Evolutionary conservation across 2,329 filamentous ascomycete genomes (phyloP).

Genomic region (Balansia obtecta): DNA sequence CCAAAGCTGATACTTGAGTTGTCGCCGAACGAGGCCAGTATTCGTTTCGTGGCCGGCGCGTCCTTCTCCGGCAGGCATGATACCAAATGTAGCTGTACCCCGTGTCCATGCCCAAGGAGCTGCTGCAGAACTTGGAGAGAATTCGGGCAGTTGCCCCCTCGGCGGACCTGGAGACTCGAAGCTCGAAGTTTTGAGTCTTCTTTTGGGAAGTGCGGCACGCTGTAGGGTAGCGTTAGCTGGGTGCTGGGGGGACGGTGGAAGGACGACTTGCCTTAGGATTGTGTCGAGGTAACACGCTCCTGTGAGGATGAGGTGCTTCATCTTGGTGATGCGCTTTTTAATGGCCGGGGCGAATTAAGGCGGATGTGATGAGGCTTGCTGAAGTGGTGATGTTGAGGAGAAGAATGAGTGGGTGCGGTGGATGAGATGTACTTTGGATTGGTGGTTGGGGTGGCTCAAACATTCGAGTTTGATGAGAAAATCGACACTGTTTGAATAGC

Average conservation of each 20-base stretch:
- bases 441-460: too few relatives aligned
- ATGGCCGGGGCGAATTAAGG: too few relatives aligned
- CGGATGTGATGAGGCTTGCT: too few relatives aligned
- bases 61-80: conserved; percentile 39
- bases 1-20: conserved; percentile 31
- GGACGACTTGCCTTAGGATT: conserved; percentile 44
- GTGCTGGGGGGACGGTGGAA: background rate
- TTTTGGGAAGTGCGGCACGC: conserved; percentile 51
- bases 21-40: conserved; percentile 41
- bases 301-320: conserved; percentile 48
- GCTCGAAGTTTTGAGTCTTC: conserved; percentile 67
- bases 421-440: too few relatives aligned
- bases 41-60: conserved; percentile 37
- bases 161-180: conserved; percentile 41
- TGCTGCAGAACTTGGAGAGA: conserved; percentile 59
- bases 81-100: conserved; percentile 30
- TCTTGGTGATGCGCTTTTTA: background rate
- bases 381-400: too few relatives aligned
- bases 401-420: too few relatives aligned
- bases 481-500: too few relatives aligned
- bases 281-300: conserved; percentile 63
- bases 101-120: conserved; percentile 27
- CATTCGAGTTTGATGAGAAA: too few relatives aligned
- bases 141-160: conserved; percentile 65
- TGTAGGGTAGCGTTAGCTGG: conserved; percentile 17